Conservation (phyloP, 805 yeast species). For the Candida anglica region DNA sequence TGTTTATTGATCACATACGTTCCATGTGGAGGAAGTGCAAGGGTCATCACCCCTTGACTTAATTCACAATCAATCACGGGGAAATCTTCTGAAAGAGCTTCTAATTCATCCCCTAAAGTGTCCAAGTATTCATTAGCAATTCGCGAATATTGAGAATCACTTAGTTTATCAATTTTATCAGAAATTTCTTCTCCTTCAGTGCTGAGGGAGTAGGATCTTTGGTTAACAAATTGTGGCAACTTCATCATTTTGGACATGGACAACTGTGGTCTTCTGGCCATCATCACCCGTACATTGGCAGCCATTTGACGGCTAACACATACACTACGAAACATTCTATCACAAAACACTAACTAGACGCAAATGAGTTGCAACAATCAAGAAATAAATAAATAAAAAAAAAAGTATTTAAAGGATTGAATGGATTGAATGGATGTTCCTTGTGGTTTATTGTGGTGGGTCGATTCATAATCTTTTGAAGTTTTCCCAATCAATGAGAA, state of each 20-base stretch:
- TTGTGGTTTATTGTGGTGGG: too few relatives aligned
- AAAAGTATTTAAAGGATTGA: too few relatives aligned
- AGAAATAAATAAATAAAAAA: too few relatives aligned
- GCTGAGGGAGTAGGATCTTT: slow-evolving; percentile 13
- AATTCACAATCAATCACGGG: slow-evolving; percentile 75
- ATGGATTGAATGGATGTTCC: too few relatives aligned
- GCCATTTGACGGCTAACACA: neutral
- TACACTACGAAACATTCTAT: neutral
- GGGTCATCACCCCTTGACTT: slow-evolving; percentile 81
- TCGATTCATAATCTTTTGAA: too few relatives aligned
- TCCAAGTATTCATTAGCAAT: slow-evolving; percentile 71
- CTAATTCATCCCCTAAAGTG: slow-evolving; percentile 60
- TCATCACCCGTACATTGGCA: neutral
- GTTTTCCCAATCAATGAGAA: too few relatives aligned
- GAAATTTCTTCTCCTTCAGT: slow-evolving; percentile 58
- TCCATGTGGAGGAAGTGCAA: slow-evolving; percentile 68
- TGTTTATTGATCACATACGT: slow-evolving; percentile 93
- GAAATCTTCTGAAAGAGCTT: slow-evolving; percentile 55
- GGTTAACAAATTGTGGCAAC: neutral
- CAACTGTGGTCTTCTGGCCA: neutral
- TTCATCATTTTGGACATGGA: too few relatives aligned
- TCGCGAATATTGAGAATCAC: slow-evolving; percentile 55
- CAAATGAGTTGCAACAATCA: too few relatives aligned
- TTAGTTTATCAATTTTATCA: slow-evolving; percentile 44
- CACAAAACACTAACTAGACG: too few relatives aligned